These are phyloP conservation scores for Paramyrothecium roridum DNA, from an alignment of 2,329 filamentous ascomycete genomes.

Conservation along the genomic window DNA sequence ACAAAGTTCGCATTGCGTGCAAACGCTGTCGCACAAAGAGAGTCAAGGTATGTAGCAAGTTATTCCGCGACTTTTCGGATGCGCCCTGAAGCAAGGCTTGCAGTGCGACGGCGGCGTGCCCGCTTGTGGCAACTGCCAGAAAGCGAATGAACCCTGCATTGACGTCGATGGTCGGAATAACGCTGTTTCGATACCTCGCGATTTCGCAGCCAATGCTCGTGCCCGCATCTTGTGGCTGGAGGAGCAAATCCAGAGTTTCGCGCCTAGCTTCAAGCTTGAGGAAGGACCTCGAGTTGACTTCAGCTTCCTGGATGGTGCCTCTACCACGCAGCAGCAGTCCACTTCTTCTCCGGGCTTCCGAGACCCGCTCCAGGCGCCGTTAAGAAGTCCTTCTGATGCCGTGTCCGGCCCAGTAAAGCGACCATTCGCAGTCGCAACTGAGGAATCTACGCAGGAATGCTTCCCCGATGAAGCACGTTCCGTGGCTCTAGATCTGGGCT, in stretches of 20 bases:
- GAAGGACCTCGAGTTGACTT: neutral
- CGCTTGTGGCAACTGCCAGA: constrained; percentile 32
- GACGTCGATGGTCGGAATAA: constrained; percentile 34
- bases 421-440: constrained; percentile 15
- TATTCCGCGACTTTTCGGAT: neutral
- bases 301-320: neutral
- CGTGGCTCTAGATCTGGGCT: constrained; percentile 29
- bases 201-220: constrained; percentile 13
- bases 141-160: constrained; percentile 27
- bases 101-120: constrained; percentile 34
- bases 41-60: constrained; percentile 24
- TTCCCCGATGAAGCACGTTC: constrained; percentile 16
- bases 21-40: constrained; percentile 30
- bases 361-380: neutral
- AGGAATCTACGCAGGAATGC: constrained; percentile 9
- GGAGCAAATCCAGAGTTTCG: too few species aligned
- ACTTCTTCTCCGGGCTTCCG: neutral
- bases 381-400: neutral
- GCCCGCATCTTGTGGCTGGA: neutral
- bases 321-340: neutral
- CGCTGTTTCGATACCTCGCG: constrained; percentile 27
- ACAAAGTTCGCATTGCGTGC: constrained; percentile 35
- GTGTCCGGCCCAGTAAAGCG: neutral
- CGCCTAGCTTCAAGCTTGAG: neutral
- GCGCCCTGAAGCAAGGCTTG: neutral